These are phyloP conservation scores for Onygenales sp. DNA, from an alignment of 2,329 filamentous ascomycete genomes.

Conservation along the genomic window DNA sequence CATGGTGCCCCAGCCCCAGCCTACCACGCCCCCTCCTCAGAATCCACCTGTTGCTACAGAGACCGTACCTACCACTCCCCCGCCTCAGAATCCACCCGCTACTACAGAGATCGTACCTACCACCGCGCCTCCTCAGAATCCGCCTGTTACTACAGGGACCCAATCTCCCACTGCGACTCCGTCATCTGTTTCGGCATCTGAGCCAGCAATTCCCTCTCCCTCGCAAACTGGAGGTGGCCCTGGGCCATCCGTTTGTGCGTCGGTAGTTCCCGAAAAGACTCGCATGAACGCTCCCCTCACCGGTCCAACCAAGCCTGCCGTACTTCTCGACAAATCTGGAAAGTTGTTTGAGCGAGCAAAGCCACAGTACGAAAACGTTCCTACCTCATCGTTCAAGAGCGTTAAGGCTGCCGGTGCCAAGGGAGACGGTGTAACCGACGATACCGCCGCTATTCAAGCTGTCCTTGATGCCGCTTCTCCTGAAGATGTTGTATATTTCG, in stretches of 20 bases:
- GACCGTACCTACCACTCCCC: neutral
- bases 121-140: neutral
- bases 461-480: constrained; percentile 56
- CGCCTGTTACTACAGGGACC: neutral
- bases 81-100: too few relatives aligned
- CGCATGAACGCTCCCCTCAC: constrained; percentile 51
- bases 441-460: constrained; percentile 74
- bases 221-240: constrained; percentile 3
- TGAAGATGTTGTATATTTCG: constrained; percentile 55
- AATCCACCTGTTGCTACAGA: neutral
- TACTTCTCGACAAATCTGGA: constrained; percentile 55
- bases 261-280: constrained; percentile 22
- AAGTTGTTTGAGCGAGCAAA: constrained; percentile 75
- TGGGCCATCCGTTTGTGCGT: constrained; percentile 14
- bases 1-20: constrained; percentile 5
- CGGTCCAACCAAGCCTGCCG: constrained; percentile 53
- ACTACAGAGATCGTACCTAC: too few relatives aligned
- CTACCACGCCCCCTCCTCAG: neutral
- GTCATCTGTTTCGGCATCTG: constrained; percentile 3
- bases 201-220: constrained; percentile 9
- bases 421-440: constrained; percentile 80
- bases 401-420: constrained; percentile 74
- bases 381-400: constrained; percentile 64
- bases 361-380: constrained; percentile 70
- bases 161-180: neutral